Evolutionary conservation across 169 alveolate species (phyloP).

Genomic region (Plasmodium billcollinsi): DNA sequence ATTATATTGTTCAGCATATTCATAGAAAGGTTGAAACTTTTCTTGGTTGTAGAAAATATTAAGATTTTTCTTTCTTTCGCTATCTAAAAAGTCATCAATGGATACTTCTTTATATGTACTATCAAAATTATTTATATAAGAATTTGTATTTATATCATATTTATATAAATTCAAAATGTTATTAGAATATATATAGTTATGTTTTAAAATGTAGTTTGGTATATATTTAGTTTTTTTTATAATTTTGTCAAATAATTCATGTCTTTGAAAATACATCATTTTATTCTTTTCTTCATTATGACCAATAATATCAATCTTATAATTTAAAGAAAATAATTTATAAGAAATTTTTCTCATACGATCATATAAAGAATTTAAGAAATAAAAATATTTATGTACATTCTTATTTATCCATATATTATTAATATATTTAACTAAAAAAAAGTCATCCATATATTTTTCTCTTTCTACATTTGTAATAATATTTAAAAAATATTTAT

Average conservation of each 20-base stretch:
- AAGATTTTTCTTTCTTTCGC: constrained; percentile 23
- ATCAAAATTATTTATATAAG: constrained; percentile 46
- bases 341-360: constrained; percentile 72
- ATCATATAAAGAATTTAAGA: constrained; percentile 72
- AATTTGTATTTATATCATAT: constrained; percentile 66
- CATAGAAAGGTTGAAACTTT: constrained; percentile 26
- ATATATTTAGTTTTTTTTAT: constrained; percentile 64
- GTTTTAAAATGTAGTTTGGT: constrained; percentile 65
- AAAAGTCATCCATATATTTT: constrained; percentile 67
- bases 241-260: constrained; percentile 58
- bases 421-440: constrained; percentile 65
- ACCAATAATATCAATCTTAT: constrained; percentile 66
- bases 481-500: constrained; percentile 64
- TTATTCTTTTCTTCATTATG: constrained; percentile 61
- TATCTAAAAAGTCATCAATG: constrained; percentile 33
- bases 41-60: constrained; percentile 33
- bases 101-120: constrained; percentile 34
- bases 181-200: constrained; percentile 57
- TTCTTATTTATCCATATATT: constrained; percentile 67
- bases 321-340: constrained; percentile 53
- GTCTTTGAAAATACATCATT: constrained; percentile 71
- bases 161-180: constrained; percentile 53
- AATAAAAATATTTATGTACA: constrained; percentile 76
- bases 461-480: constrained; percentile 70
- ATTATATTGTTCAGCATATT: constrained; percentile 31